Evolutionary conservation across 495 filamentous ascomycete species (phyloP), one percentile per base, ranked within the genome.

Genomic region (Viridothelium virens): DNA sequence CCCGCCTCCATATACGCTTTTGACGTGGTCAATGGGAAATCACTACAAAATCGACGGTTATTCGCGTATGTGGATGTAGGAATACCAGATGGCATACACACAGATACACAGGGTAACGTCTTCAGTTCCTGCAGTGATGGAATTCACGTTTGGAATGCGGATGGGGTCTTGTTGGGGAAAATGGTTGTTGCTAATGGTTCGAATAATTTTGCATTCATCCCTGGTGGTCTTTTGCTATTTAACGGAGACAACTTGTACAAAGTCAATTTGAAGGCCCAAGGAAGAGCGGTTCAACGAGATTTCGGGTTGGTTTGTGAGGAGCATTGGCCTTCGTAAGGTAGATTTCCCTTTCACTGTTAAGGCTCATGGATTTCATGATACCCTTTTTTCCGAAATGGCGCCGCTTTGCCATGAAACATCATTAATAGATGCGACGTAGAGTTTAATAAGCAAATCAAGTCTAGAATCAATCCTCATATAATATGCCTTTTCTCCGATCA

Each of bases 1-100:
- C 75, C 75, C 1, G 73, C 71, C n/a, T 70, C 66, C 12, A 74
- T 76, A 16, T 77, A 77, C 56, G 68, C 70, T 11, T 78, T 74
- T 53, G 75, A 77, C 56, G 46, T 78, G 31, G 62, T 56, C 33
- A 68, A 70, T 46, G 63, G 69, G 31, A 75, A 67, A 66, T 11
- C 63, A 16, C 65, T 78, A 38, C 33, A 14, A 16, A 74, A 75
- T 34, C 56, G 74, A 14, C 39, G 72, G 36, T 66, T 73, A 31
- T 78, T 78, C 66, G 76, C 75, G 18, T 75, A 72, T 63, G 66
- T 61, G 33, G 74, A 76, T 65, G 67, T 41, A 38, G 73, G 74
- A 3, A 69, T 70, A 62, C 74, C 69, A 64, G 73, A 66, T 70
- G 74, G 71, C 25, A 70, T 73, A 37, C 61, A 73, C 31, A 65